Percentiles rank a stretch among this genome's conserved stretches.
Conservation (phyloP, 306 rosid species). For the Echinosophora koreensis region DNA sequence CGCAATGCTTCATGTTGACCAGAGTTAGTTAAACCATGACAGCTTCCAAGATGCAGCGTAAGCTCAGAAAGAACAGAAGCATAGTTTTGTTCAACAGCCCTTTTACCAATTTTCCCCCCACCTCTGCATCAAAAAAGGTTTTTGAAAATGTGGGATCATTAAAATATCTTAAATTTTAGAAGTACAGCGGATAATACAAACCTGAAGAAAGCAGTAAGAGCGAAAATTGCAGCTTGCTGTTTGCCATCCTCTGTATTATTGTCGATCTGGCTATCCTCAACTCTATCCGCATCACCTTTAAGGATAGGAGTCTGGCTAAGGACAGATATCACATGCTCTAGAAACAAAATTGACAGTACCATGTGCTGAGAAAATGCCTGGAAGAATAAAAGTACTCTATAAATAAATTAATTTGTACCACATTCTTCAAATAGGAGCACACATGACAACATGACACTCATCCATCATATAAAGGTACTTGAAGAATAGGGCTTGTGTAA, state of each 20-base stretch:
- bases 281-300: conserved; percentile 66
- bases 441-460: conserved; percentile 14
- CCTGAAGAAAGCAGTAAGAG: conserved; percentile 98
- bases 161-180: conserved; percentile 35
- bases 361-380: conserved; percentile 97
- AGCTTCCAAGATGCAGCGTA: conserved; percentile 89
- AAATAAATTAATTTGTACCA: conserved; percentile 30
- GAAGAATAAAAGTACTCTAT: conserved; percentile 17
- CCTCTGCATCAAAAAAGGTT: conserved; percentile 72
- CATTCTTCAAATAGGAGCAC: conserved; percentile 19
- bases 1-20: conserved; percentile 86
- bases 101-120: conserved; percentile 95
- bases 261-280: conserved; percentile 65
- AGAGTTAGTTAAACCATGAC: conserved; percentile 77
- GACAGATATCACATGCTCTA: conserved; percentile 82
- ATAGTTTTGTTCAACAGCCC: conserved; percentile 88
- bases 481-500: neutral
- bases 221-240: conserved; percentile 84
- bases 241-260: conserved; percentile 72
- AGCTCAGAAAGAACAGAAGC: conserved; percentile 96
- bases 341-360: conserved; percentile 77
- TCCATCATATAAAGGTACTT: conserved; percentile 11
- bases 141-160: conserved; percentile 40
- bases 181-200: conserved; percentile 38
- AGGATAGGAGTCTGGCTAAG: conserved; percentile 74